phyloP scores from a whole-genome alignment of 2,329 filamentous ascomycete genomes.

The Aspergillus alliaceus region DNA sequence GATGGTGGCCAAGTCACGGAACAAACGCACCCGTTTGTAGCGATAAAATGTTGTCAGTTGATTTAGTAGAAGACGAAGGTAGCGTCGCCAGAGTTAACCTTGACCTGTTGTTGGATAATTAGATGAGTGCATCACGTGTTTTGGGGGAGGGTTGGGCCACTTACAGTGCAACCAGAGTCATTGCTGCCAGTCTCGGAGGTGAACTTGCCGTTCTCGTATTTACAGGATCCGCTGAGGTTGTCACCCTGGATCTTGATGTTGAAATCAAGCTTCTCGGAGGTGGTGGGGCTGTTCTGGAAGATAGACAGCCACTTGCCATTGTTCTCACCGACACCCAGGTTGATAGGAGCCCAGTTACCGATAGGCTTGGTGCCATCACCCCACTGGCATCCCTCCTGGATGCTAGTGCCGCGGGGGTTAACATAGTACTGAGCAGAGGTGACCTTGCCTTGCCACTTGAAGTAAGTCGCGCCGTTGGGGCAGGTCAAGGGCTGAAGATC shows the following conservation, averaged over 20 bases:
- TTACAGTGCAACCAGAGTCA: constrained; percentile 76
- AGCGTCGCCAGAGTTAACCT: constrained; percentile 51
- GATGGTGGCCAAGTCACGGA: background rate
- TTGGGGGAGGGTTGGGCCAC: constrained; percentile 36
- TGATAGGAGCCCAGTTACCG: constrained; percentile 86
- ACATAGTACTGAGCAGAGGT: constrained; percentile 97
- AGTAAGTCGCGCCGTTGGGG: constrained; percentile 71
- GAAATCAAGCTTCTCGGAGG: constrained; percentile 68
- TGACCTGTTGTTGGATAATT: constrained; percentile 40
- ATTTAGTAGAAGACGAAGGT: constrained; percentile 48
- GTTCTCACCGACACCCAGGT: constrained; percentile 76
- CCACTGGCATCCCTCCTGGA: constrained; percentile 77
- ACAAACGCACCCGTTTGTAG: constrained; percentile 3
- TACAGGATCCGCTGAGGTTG: constrained; percentile 59
- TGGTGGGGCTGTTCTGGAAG: constrained; percentile 81
- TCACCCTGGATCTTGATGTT: constrained; percentile 75
- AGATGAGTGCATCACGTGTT: background rate
- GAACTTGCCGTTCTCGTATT: constrained; percentile 65
- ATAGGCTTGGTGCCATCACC: constrained; percentile 56
- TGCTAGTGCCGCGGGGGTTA: constrained; percentile 72
- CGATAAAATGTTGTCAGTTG: constrained; percentile 10
- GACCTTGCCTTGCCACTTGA: constrained; percentile 68
- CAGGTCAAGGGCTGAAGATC: constrained; percentile 67
- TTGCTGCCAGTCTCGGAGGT: constrained; percentile 51
- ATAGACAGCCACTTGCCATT: constrained; percentile 77